Base-by-base conservation (phyloP, 352 stramenopile genomes). In the Phytophthora pisi region DNA sequence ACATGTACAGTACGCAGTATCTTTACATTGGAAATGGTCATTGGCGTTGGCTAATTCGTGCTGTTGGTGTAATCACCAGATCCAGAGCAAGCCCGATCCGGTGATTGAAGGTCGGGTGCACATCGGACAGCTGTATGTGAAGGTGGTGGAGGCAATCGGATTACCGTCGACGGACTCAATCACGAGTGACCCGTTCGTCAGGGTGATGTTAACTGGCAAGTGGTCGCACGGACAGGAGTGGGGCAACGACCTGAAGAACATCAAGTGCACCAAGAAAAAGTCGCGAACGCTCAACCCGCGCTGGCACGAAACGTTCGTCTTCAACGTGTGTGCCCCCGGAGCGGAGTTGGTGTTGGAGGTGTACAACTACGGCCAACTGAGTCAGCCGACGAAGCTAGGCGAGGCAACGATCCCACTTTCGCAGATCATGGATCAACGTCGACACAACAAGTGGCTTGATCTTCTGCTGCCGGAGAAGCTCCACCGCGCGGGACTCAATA, bases 381-480 rank as follows among this genome's bases (percentile, higher is more conserved):
- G 83, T 42, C 87, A 93, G 52, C 84, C 87, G 6, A 93, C 84
- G 11, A 95, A 95, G 57, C 76, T 95, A 6, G 87, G 87, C n/a
- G 85, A 95, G 61, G 82, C 85, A 16, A 81, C 77, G 24, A 88
- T 95, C 31, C 81, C 85, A 38, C 71, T 95, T 13, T 81, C 74
- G 16, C 75, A 92, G 66, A 82, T 95, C 62, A 95, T 95, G 87
- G 87, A 95, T 56, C 87, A 95, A 63, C 79, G 87, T 18, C 75
- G 87, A 24, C 87, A 95, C 70, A 95, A 95, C 74, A 95, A 95
- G 62, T 95, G 87, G 87, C 73, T 95, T 30, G 87, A 95, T 67
- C 64, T 95, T 34, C 72, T 92, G 45, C 65, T 95, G 3, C 86
- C 87, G 0, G 84, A 92, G 69, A 91, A 91, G 52, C 78, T 95